Evolutionary conservation across 2,329 filamentous ascomycete species (phyloP), one percentile per base, ranked within the genome.

Genomic region (Trichophyton simii): DNA sequence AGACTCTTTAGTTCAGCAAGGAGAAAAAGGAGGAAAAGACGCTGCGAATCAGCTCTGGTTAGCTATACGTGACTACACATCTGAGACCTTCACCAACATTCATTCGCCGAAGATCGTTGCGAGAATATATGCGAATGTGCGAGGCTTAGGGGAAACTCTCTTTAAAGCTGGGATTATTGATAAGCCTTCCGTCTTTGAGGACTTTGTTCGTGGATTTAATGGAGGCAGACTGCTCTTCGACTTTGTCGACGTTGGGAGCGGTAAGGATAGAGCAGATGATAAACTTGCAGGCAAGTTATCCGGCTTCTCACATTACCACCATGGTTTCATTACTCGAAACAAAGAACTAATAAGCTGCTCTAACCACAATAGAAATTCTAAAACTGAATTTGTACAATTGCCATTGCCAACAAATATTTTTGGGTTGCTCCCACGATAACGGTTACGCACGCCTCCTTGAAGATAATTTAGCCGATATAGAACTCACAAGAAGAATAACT

Each of bases 321-420:
- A 25, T 20, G 20, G 13, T 13, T 18, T n/a, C 41, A 11, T n/a
- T 6, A 15, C 34, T 25, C 41, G 5, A 11, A 7, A 9, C 20
- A 11, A 7, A 6, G 13, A 42, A 13, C 8, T 61, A 58, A 58
- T 25, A n/a, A 25, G 22, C 6, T 25, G 22, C 54, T 57, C 61
- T 54, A 60, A n/a, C n/a, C 11, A 22, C n/a, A 59, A 41, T 64
- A 83, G 82, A 82, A 65, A 73, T 74, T 28, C 80, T 85, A 70
- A 80, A 80, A 66, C 69, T 82, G 57, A 77, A 80, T 69, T 72
- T 83, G 58, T 75, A 80, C 70, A 80, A 84, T 66, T 80, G 78
- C 64, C 82, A 83, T 66, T 86, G 83, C 67, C 82, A 81, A 60
- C 82, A 83, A 61, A 78, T 86, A 59, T 73, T 85, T 57, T 75